Evolutionary conservation across 345 rosid species (phyloP), one percentile per base, ranked within the genome.

Genomic region (Eucalyptus camaldulensis): DNA sequence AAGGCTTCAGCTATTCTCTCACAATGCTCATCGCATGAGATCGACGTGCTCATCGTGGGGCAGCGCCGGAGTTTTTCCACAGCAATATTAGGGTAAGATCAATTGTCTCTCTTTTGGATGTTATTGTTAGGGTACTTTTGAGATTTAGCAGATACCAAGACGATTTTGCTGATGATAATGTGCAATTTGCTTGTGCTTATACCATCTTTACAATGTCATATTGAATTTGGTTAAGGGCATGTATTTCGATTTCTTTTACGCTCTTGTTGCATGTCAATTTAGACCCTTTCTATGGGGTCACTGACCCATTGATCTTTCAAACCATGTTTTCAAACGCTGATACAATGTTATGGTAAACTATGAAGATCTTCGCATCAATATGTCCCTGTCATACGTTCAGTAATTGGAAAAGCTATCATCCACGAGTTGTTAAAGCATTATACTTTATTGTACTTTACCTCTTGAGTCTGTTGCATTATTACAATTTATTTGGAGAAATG

Each of bases 11-110:
- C 92, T 14, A 95, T 96, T 88, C 96, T 96, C 91, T 87, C 88
- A 22, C 92, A 90, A 85, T 90, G 96, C 90, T 92, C 91, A 29
- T 87, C 69, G 87, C 92, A 95, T 54, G 94, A 95, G 1, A 90
- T 93, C 69, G 96, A 97, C 90, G 91, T 94, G 87, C 94, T 96
- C 44, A 90, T 97, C 45, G 93, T 96, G 16, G 99, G 99, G 40
- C 98, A 96, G 90, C 91, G 93, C 62, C 88, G 96, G 88, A 95
- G 96, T 87, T 90, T 97, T 90, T 95, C 98, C 40, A 90, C 91
- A 25, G 96, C 96, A 37, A 89, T 97, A 49, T 91, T 95, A 89
- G 96, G 98, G 98, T 95, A 87, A 92, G 92, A 89, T 76, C 4
- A 40, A 4, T 40, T 33, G 44, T 40, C 85, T 76, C 47, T 76